Base-by-base conservation (phyloP, 1,284 basidiomycete genomes). In the Wallemia ichthyophaga region DNA sequence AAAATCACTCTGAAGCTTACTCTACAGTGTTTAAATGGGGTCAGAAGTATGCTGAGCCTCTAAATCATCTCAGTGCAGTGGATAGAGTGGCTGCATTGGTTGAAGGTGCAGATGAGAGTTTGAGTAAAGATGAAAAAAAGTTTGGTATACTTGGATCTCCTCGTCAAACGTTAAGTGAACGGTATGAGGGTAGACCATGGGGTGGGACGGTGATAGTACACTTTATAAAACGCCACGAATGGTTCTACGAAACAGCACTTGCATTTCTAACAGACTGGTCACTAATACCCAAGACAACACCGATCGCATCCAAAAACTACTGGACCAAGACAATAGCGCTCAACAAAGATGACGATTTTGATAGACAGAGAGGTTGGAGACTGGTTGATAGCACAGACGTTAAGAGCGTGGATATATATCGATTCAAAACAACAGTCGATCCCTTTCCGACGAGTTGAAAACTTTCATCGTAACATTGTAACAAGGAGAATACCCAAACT, bases 181-280 rank as follows among this genome's bases (percentile, higher is more conserved):
- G 79, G 60, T 86, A 85, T 70, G 74, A 79, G 63, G 73, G 75
- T 57, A 64, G 68, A 62, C 59, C 64, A 25, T 75, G 85, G 5
- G 92, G 92, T 1, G 92, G 92, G 2, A 98, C 92, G 0, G 78
- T 92, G 54, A 83, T 89, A 25, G 88, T 98, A 55, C 92, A 98
- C 71, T 96, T 85, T 68, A 82, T 96, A 73, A 98, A 96, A 77
- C 83, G 87, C 69, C 80, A 86, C 65, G 82, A 85, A 71, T 98
- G 91, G 92, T 96, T 87, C 71, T 70, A 87, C 63, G 92, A 98
- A 72, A 86, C 92, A 0, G 84, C 86, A 17, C 71, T 89, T 19
- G 88, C 87, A 23, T 71, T 96, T 23, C 73, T 95, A 7, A 25
- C 53, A 21, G 53, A 55, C 21, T 55, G 53, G 53, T 31, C 28